Base-by-base conservation (phyloP, 371 early-diverging fungal genomes). In the Globomyces sp. region DNA sequence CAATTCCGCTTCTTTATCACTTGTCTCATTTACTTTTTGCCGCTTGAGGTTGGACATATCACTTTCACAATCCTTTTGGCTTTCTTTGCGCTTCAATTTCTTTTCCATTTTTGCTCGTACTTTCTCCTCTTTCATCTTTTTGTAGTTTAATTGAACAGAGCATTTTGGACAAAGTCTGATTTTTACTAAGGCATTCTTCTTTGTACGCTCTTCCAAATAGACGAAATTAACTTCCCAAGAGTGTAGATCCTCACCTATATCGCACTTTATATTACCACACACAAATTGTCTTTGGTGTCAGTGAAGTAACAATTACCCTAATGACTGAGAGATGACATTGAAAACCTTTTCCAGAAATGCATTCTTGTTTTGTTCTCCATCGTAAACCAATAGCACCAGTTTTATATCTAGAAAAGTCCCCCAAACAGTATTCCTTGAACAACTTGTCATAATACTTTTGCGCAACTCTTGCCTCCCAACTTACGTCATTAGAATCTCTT, bases 211-310 rank as follows among this genome's bases (percentile, higher is more conserved):
- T 69, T 93, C 92, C 24, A 84, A 68, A 70, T 92, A 92, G 1
- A 80, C 89, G 74, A 93, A 93, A 64, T 90, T 90, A 42, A 92
- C 90, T 68, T 92, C 94, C 94, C 94, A 93, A 50, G 89, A 86
- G 58, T 81, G 73, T 41, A 92, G 69, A 0, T 72, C 66, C 0
- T 74, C 48, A 1, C 74, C 72, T 34, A 68, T 70, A 3, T 78
- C 76, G 64, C 91, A 89, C 10, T 74, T 66, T 3, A 87, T 76
- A 49, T 83, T 86, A 3, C 83, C 91, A 68, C 91, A 91, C 2
- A 80, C 77, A 68, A 89, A 90, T 68, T 90, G 89, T 1, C 63
- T 55, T 1, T 13, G 40, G 36, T 55, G 40, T 8, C 8, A 6
- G n/a, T 42, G 10, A 10, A 37, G 48, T 39, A 24, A 24, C 24